These are phyloP conservation scores for Rhodamnia rubescens DNA, from an alignment of 345 rosid genomes.

Conservation along the genomic window DNA sequence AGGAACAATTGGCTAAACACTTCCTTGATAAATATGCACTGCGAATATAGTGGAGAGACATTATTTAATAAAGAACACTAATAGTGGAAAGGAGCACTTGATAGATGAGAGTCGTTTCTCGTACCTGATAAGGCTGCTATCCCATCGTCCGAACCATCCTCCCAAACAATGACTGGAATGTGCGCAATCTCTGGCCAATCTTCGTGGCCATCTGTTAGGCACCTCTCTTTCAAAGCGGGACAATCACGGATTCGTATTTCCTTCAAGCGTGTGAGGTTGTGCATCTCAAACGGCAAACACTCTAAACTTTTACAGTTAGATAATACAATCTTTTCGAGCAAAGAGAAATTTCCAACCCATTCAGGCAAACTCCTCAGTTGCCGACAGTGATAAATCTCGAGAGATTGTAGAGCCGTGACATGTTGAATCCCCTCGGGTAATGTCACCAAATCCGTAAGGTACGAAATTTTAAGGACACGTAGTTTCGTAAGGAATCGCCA, in stretches of 20 bases:
- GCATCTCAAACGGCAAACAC: rapidly evolving
- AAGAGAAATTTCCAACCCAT: not conserved
- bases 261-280: not conserved
- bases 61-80: not conserved
- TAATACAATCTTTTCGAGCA: rapidly evolving
- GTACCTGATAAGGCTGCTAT: not conserved
- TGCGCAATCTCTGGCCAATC: too few species aligned
- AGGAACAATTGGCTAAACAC: too few species aligned
- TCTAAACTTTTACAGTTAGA: rapidly evolving
- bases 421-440: too few species aligned
- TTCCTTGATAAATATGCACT: not conserved
- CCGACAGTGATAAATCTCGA: rapidly evolving
- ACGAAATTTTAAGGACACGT: too few species aligned
- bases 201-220: not conserved
- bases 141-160: not conserved
- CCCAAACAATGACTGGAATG: rapidly evolving
- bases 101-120: not conserved
- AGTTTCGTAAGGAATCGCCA: not conserved
- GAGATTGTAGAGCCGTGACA: not conserved
- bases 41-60: not conserved
- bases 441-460: too few species aligned
- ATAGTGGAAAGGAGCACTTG: not conserved
- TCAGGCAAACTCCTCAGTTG: too few species aligned
- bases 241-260: rapidly evolving
- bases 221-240: rapidly evolving